Evolutionary conservation across 441 rosid genomes (phyloP).

Genomic region (Adansonia grandidieri): DNA sequence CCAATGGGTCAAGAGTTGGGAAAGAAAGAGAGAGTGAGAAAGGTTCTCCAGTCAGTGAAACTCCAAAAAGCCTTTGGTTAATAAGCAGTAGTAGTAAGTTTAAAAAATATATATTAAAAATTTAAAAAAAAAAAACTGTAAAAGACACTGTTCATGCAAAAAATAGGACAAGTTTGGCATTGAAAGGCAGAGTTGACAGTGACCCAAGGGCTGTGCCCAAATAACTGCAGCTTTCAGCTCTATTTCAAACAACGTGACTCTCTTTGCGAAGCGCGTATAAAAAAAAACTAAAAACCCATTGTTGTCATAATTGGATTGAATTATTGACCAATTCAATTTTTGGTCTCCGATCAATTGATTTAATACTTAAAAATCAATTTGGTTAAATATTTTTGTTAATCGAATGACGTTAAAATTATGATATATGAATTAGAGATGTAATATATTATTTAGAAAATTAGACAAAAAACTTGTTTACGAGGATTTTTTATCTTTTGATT

Average conservation of each 20-base stretch:
- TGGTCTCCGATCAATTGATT: no score
- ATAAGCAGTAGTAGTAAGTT: slow-evolving; percentile 9
- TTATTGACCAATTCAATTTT: no score
- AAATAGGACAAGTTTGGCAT: slow-evolving; percentile 43
- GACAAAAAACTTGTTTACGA: no score
- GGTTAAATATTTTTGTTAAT: no score
- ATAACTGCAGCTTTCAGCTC: not conserved
- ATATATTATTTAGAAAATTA: no score
- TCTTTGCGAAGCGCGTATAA: slow-evolving; percentile 2
- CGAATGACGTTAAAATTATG: no score
- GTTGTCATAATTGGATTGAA: no score
- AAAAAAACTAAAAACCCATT: no score
- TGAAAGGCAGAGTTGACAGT: slow-evolving; percentile 24
- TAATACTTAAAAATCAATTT: no score
- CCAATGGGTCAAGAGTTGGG: slow-evolving; percentile 24
- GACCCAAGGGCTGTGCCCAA: slow-evolving; percentile 31
- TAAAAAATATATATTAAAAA: no score
- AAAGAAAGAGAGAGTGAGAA: slow-evolving; percentile 15
- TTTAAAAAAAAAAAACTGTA: not conserved
- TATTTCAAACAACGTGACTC: not conserved
- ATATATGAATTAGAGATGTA: no score
- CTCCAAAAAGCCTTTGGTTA: slow-evolving; percentile 1
- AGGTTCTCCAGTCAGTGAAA: not conserved
- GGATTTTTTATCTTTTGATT: no score
- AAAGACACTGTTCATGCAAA: slow-evolving; percentile 27